Conservation (phyloP, 805 yeast species). For the Metschnikowia peoriensis region DNA sequence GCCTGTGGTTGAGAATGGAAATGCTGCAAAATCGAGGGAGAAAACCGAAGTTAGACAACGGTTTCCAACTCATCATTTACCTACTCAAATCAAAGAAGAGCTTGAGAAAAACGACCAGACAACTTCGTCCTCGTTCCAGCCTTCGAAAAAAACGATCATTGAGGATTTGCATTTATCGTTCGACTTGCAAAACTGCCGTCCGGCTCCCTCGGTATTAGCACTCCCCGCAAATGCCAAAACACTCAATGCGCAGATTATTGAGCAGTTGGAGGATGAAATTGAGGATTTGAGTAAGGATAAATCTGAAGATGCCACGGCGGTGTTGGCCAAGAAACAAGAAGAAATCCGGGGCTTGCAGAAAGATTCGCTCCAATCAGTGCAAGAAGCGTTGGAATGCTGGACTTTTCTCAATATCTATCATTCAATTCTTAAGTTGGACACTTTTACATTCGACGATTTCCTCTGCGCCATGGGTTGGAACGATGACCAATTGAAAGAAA, state of each 20-base stretch:
- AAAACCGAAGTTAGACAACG: conserved; percentile 15
- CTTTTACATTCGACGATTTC: conserved; percentile 79
- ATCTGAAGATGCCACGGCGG: background rate
- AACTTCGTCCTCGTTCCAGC: conserved; percentile 16
- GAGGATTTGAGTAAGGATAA: conserved; percentile 4
- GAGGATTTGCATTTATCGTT: conserved; percentile 18
- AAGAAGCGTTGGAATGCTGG: conserved; percentile 68
- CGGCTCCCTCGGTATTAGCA: conserved; percentile 10
- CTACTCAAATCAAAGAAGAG: conserved; percentile 14
- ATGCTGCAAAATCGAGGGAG: conserved; percentile 3
- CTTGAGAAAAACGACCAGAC: conserved; percentile 13
- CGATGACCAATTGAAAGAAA: conserved; percentile 34
- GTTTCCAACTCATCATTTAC: conserved; percentile 19
- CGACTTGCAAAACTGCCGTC: conserved; percentile 18
- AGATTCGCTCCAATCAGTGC: conserved; percentile 18
- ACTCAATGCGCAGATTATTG: conserved; percentile 10
- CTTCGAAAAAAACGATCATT: conserved; percentile 19
- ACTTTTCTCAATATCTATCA: conserved; percentile 69
- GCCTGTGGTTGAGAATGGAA: background rate
- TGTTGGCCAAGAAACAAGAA: background rate
- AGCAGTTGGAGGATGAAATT: conserved; percentile 9
- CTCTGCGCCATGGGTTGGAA: conserved; percentile 55
- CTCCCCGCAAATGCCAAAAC: conserved; percentile 16
- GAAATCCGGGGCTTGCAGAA: background rate
- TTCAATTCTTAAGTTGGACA: conserved; percentile 60